A percentile compares a stretch with the other conserved stretches of the same genome.
Evolutionary conservation across 306 rosid species (phyloP).

Genomic region (Acacia confusa): DNA sequence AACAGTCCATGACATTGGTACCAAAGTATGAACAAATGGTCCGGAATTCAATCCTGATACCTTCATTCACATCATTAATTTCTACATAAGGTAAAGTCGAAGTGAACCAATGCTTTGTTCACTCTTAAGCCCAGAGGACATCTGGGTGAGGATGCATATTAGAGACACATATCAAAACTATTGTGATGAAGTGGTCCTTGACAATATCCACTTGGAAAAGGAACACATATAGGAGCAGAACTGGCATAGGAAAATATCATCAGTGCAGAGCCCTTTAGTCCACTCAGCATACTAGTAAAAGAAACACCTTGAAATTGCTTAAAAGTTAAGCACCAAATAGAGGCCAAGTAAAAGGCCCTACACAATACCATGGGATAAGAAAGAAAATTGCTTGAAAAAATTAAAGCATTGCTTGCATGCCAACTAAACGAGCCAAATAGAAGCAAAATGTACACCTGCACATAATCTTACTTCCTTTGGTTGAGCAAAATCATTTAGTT

Average conservation of each 20-base stretch:
- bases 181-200: neutral
- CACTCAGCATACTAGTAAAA: neutral
- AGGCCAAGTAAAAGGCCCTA: neutral
- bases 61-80: slow-evolving; percentile 1
- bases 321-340: neutral
- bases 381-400: too few relatives aligned
- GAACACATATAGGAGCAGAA: neutral
- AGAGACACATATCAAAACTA: neutral
- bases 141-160: neutral
- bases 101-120: neutral
- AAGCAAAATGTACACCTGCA: too few relatives aligned
- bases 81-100: neutral
- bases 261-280: neutral
- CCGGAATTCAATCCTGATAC: neutral
- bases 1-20: neutral
- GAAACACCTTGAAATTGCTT: neutral
- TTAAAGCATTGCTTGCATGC: too few relatives aligned
- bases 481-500: neutral
- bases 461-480: too few relatives aligned
- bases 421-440: too few relatives aligned
- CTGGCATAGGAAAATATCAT: neutral
- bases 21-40: neutral
- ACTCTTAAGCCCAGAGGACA: neutral
- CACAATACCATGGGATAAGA: neutral
- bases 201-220: neutral